Evolutionary conservation across 495 filamentous ascomycete species (phyloP), one percentile per base, ranked within the genome.

Genomic region (Letharia columbiana): DNA sequence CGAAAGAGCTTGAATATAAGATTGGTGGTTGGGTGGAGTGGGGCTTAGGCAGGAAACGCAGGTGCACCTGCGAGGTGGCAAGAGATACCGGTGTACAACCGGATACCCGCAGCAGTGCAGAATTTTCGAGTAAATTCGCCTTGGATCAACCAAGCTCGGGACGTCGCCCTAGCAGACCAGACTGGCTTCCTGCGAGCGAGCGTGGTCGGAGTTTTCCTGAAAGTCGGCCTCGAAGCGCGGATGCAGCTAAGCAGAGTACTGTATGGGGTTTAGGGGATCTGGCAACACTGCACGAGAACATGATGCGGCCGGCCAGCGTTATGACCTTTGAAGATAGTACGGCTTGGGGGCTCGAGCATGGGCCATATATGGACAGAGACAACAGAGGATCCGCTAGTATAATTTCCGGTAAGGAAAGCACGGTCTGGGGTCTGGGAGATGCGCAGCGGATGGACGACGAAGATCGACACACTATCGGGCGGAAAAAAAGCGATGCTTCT

Each of bases 11-110:
- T 2, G 71, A 70, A 44, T 58, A 57, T 23, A 67, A 64, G 59
- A 61, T 68, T 13, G 50, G 57, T 17, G 66, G 67, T 18, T 72
- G 69, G 66, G 69, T 72, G 17, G 66, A 69, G 17, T 65, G 64
- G 56, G 71, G 66, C 15, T 17, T 72, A 20, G 66, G 64, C 5
- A 50, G 52, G 37, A 57, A 57, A 31, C 61, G 64, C 9, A 61
- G 44, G 35, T 62, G 67, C 31, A 61, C 28, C 35, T 72, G 71
- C 52, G 42, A 65, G 35, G 61, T 60, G 45, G 67, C 42, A 64
- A 62, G 35, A 31, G n/a, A 23, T 8, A 57, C 17, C 33, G 7
- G 54, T 20, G 33, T 18, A 37, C 54, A 37, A 37, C 31, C 31
- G n/a, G 17, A 37, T 20, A n/a, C 33, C 31, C 54, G 54, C 33